phyloP scores from a whole-genome alignment of 2,329 filamentous ascomycete species.

The Fusarium domesticum region DNA sequence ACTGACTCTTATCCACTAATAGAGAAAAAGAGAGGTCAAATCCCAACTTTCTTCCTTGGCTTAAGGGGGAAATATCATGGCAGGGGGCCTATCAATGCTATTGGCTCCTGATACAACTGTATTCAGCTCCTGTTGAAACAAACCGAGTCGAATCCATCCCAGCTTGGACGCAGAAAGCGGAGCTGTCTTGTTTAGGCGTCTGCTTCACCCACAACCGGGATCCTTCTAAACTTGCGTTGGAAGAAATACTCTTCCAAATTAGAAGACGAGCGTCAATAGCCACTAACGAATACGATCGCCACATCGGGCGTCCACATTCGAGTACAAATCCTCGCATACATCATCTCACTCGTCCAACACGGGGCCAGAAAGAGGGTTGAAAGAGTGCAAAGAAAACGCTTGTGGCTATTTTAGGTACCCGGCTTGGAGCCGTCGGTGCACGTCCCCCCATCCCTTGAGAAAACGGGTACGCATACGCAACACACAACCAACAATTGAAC shows the following conservation, averaged over 20 bases:
- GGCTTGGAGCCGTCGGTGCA: conserved; percentile 21
- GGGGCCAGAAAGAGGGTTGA: not conserved
- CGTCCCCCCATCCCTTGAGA: conserved; percentile 21
- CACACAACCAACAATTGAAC: conserved; percentile 5
- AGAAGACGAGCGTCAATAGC: not conserved
- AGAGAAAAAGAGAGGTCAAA: not conserved
- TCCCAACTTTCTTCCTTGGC: not conserved
- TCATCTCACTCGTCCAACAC: not conserved
- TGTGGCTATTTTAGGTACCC: conserved; percentile 24
- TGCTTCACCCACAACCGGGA: too few relatives aligned
- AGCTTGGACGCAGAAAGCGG: too few relatives aligned
- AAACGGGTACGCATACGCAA: conserved; percentile 19
- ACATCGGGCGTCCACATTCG: not conserved
- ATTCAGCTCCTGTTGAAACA: too few relatives aligned
- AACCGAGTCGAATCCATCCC: too few relatives aligned
- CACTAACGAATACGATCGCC: not conserved
- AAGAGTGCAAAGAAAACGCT: not conserved
- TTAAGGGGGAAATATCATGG: too few relatives aligned
- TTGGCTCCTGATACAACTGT: too few relatives aligned
- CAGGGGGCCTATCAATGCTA: too few relatives aligned
- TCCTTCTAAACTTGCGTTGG: not conserved
- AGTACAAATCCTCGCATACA: not conserved
- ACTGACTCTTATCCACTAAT: not conserved
- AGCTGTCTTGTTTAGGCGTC: too few relatives aligned
- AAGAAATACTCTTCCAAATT: not conserved